Conservation (phyloP, 345 rosid genomes). For the Luvunga scandens region DNA sequence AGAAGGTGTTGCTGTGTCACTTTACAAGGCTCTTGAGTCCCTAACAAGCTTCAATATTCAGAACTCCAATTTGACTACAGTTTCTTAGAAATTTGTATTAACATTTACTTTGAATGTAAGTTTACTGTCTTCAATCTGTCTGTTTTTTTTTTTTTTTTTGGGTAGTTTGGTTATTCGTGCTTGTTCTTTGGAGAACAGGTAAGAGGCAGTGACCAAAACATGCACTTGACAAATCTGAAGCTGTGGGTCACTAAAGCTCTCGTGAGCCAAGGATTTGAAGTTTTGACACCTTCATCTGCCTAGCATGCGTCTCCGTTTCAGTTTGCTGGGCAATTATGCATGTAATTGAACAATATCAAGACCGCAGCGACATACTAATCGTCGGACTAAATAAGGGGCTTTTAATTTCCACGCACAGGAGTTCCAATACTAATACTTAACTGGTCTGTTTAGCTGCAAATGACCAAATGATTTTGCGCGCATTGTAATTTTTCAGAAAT, state of each 20-base stretch:
- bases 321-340: neutral
- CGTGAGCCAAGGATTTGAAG: slow-evolving; percentile 77
- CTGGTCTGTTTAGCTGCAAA: neutral
- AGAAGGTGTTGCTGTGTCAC: slow-evolving; percentile 58
- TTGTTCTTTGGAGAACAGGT: slow-evolving; percentile 32
- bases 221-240: slow-evolving; percentile 63
- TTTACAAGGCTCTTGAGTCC: slow-evolving; percentile 74
- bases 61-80: slow-evolving; percentile 61
- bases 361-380: neutral
- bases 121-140: neutral
- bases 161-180: neutral
- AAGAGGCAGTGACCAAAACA: slow-evolving; percentile 40
- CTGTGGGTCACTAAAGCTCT: slow-evolving; percentile 71
- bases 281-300: slow-evolving; percentile 8
- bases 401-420: neutral
- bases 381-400: neutral
- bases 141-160: neutral
- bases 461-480: neutral
- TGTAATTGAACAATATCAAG: neutral
- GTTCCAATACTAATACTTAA: neutral
- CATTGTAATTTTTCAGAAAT: neutral
- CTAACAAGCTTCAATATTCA: slow-evolving; percentile 60
- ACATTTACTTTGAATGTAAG: slow-evolving; percentile 64
- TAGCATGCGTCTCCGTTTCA: neutral
- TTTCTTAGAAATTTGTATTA: slow-evolving; percentile 46